phyloP scores from a whole-genome alignment of 257 asterid genomes.

The Nicotiana noctiflora region DNA sequence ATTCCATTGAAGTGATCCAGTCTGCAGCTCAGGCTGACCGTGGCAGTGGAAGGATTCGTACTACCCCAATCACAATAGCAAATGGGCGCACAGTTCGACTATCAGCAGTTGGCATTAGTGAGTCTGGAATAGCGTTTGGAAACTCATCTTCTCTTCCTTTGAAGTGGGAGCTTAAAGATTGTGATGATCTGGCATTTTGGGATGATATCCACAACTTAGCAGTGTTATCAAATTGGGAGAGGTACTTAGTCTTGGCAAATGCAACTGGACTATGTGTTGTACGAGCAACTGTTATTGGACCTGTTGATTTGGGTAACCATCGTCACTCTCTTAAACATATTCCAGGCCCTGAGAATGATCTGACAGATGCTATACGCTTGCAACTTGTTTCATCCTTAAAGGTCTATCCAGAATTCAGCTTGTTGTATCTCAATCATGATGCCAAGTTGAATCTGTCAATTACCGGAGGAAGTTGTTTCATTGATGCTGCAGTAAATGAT shows the following conservation, averaged over 20 bases:
- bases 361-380: conserved; percentile 68
- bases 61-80: conserved; percentile 64
- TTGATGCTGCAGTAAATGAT: conserved; percentile 58
- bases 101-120: conserved; percentile 73
- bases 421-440: conserved; percentile 61
- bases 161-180: conserved; percentile 60
- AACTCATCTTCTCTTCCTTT: conserved; percentile 77
- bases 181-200: conserved; percentile 59
- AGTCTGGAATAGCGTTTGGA: conserved; percentile 68
- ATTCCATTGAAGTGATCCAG: conserved; percentile 41
- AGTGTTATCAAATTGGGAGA: conserved; percentile 72
- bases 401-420: conserved; percentile 59
- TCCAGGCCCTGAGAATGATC: conserved; percentile 29
- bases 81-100: conserved; percentile 76
- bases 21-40: conserved; percentile 71
- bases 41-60: conserved; percentile 48
- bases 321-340: conserved; percentile 22
- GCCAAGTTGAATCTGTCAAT: conserved; percentile 72
- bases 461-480: conserved; percentile 72
- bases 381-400: conserved; percentile 76
- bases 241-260: conserved; percentile 62
- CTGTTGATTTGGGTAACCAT: conserved; percentile 31
- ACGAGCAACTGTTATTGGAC: conserved; percentile 50
- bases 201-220: conserved; percentile 36
- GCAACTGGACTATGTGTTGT: conserved; percentile 66